Evolutionary conservation across 352 stramenopile genomes (phyloP), one percentile per base, ranked within the genome.

Genomic region (Pythium grandisporangium): DNA sequence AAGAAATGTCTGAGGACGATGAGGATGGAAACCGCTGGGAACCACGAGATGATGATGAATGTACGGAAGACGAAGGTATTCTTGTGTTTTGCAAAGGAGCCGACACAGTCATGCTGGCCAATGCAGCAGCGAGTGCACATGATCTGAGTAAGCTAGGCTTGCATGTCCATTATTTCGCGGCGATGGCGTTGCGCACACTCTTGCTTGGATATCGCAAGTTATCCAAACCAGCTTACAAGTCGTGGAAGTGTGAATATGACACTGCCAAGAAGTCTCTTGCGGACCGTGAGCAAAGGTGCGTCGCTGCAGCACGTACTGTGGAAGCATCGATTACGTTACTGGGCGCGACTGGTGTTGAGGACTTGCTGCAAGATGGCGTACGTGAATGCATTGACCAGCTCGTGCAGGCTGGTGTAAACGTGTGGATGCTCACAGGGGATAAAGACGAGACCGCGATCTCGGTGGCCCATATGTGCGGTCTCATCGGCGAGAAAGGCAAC

Each of bases 381-480:
- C 78, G 84, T 27, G 87, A 98, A 44, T 97, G 93, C 24, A 98
- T 99, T 56, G 68, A 93, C 5, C 93, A 95, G 14, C 68, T 99
- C 4, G 86, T 68, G 11, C 84, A 96, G 14, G 96, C 95, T 26
- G 95, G 95, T 0, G 97, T 99, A 30, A 98, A 99, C 51, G 84
- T 99, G 19, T 99, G 96, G 96, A 97, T 99, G 58, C 79, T 99
- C 6, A 99, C 97, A 14, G 97, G 97, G 12, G 96, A 99, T 55
- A 99, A 99, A 58, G 81, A 97, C 37, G 97, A 99, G 59, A 99
- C 96, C 3, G 97, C 97, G 2, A 98, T 99, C 42, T 98, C 98
- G 12, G 98, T 99, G 17, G 96, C 84, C 5, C 95, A 98, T 40
- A 96, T 96, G 47, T 99, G 95, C 22, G 89, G 91, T 5, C 82